Evolutionary conservation across 305 asterid species (phyloP), one percentile per base, ranked within the genome.

Genomic region (Nicotiana rustica): DNA sequence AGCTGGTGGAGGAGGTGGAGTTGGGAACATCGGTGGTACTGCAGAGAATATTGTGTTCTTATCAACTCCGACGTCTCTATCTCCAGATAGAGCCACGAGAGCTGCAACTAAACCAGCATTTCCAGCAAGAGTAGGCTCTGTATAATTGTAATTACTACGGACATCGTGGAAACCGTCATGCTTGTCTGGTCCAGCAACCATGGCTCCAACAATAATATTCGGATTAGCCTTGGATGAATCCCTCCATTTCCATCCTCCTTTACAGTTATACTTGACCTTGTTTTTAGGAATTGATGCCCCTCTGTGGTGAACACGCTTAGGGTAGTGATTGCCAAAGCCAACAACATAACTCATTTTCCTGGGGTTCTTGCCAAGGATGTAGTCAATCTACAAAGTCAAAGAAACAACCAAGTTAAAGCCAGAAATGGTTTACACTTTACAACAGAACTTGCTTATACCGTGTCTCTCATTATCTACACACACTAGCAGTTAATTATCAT

Each of bases 161-260:
- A 92, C 94, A 56, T 96, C 99, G 0, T 85, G 91, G 88, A 96
- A 96, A 31, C 96, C 96, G 2, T 96, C 99, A 5, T 86, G 91
- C 88, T 90, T 90, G 86, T 96, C 99, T 0, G 99, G 99, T 15
- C 99, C 99, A n/a, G 99, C 99, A 82, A 95, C 99, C 99, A 96
- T 91, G 59, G 99, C 99, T 68, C 99, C 99, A 4, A 91, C 90
- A 10, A 93, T 12, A 6, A 83, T 85, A 66, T 96, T 90, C 5
- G 99, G 98, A 76, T 96, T 93, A 49, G 98, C 92, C 87, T 93
- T 95, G 13, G 81, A 25, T 18, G 97, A 66, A 85, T 96, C 98
- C 85, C 97, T 91, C 93, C 91, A 96, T 85, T 93, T 95, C 97
- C 95, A 92, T 77, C 99, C 99, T 76, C 98, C 99, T 85, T 91